These are phyloP conservation scores for Schwanniomyces pseudopolymorphus DNA, from an alignment of 805 yeast species.

Conservation along the genomic window DNA sequence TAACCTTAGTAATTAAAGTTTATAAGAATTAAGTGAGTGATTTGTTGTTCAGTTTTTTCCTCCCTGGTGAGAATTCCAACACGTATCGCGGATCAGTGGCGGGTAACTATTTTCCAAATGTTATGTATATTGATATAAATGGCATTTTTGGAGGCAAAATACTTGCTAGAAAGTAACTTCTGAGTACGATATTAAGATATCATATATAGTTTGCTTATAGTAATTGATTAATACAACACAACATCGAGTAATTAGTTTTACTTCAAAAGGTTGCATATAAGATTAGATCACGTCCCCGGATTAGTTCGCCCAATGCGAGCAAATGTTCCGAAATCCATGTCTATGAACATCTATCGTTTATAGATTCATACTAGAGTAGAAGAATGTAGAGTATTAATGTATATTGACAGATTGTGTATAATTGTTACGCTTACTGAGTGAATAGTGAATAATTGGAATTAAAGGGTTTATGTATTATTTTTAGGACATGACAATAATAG, in stretches of 20 bases:
- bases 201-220: too few species aligned
- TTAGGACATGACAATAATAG: neutral
- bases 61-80: constrained; percentile 2
- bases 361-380: too few species aligned
- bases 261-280: neutral
- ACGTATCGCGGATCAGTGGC: constrained; percentile 4
- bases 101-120: neutral
- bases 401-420: too few species aligned
- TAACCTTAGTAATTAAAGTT: neutral
- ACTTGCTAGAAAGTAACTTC: too few species aligned
- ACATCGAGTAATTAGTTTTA: too few species aligned
- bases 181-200: too few species aligned
- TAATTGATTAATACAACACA: too few species aligned
- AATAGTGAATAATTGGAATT: too few species aligned
- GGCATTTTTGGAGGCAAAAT: neutral
- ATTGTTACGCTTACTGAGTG: too few species aligned
- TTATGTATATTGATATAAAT: neutral
- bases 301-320: neutral
- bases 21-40: neutral
- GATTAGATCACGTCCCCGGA: neutral
- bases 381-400: too few species aligned
- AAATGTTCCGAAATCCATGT: neutral
- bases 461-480: neutral
- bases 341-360: too few species aligned
- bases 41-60: constrained; percentile 3